Percentiles rank a stretch among this genome's conserved stretches.
Conservation (phyloP, 1,139 yeast species). For the Candida albicans region DNA sequence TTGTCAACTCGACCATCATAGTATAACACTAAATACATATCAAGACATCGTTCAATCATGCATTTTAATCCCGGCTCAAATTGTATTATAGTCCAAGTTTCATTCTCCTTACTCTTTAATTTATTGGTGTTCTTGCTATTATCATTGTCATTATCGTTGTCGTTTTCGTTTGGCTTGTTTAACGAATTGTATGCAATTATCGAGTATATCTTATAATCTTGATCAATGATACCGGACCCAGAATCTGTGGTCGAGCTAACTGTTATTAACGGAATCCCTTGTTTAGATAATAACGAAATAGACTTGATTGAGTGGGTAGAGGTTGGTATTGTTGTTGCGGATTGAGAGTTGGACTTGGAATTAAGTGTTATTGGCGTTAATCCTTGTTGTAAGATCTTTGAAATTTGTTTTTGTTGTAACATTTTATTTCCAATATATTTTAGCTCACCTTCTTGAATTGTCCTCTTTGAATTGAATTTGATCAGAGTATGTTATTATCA, state of each 20-base stretch:
- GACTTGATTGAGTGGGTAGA: constrained; percentile 29
- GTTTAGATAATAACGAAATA: constrained; percentile 42
- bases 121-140: too few species aligned
- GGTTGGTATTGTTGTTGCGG: background rate
- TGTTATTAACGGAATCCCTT: constrained; percentile 45
- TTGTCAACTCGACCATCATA: constrained; percentile 11
- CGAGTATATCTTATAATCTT: constrained; percentile 47
- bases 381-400: constrained; percentile 43
- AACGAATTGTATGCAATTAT: constrained; percentile 37
- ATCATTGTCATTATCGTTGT: background rate
- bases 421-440: constrained; percentile 19
- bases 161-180: background rate
- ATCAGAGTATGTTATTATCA: too few species aligned
- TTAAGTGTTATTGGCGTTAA: constrained; percentile 25
- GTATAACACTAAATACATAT: constrained; percentile 2
- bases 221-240: too few species aligned
- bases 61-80: constrained; percentile 32
- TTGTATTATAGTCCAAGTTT: constrained; percentile 35
- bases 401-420: constrained; percentile 50
- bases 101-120: constrained; percentile 8
- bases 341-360: background rate
- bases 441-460: background rate
- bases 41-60: constrained; percentile 19
- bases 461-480: background rate
- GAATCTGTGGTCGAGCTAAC: constrained; percentile 16